These are phyloP conservation scores for Flaveria bidentis DNA, from an alignment of 129 eudicot species.

Conservation along the genomic window DNA sequence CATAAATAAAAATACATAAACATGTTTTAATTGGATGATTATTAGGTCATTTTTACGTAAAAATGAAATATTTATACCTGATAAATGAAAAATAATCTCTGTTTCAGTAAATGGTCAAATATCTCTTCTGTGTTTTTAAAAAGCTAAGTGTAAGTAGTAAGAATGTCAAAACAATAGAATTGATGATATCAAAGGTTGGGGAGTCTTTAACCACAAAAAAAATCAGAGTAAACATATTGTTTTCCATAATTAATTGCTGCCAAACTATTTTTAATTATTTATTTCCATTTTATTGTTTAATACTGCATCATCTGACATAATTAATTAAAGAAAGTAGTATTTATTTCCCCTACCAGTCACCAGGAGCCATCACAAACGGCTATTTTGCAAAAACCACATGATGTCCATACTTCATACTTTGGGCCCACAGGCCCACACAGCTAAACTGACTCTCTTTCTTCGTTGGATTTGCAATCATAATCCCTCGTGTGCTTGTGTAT, in stretches of 20 bases:
- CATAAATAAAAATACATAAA: too few species aligned
- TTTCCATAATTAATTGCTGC: neutral
- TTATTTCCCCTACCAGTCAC: neutral
- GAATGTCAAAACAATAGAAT: too few species aligned
- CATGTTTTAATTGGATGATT: too few species aligned
- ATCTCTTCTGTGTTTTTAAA: too few species aligned
- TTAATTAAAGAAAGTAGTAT: neutral
- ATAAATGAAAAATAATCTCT: too few species aligned
- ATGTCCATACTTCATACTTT: neutral
- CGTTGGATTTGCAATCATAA: constrained; percentile 33
- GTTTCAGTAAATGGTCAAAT: too few species aligned
- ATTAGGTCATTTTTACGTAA: too few species aligned
- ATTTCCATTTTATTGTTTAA: neutral
- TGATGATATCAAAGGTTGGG: too few species aligned
- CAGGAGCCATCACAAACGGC: constrained; percentile 33
- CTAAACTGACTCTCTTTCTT: constrained; percentile 23
- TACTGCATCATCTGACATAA: neutral
- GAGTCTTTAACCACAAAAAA: too few species aligned
- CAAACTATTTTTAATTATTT: neutral
- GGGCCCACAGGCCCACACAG: constrained; percentile 17
- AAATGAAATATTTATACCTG: neutral
- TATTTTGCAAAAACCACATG: neutral
- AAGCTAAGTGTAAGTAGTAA: too few species aligned
- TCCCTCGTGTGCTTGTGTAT: constrained; percentile 34
- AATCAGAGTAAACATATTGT: neutral